Base-by-base conservation (phyloP, 208 protist species). In the Kentomonas sorsogonicus region DNA sequence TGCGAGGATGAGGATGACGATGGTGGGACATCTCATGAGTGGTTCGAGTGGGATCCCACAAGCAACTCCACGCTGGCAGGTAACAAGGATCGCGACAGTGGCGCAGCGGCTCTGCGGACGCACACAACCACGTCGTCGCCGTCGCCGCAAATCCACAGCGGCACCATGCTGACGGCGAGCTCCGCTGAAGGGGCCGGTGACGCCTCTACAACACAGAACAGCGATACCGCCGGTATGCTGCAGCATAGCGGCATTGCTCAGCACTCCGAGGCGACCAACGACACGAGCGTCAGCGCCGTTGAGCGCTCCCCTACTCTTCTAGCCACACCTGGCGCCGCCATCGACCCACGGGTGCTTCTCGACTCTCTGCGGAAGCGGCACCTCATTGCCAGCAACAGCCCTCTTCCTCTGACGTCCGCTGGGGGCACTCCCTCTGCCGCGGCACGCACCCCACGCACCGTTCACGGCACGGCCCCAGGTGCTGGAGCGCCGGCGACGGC, bases 21-120 rank as follows among this genome's bases (percentile, higher is more conserved):
- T 36, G 33, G 7, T 36, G 33, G 7, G 33, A 36, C 33, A 36
- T 5, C 7, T 15, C 7, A 36, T 5, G 33, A 63, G 7, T 62
- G 74, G 34, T 84, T 91, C 48, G 73, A 91, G 60, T 91, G 83
- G 79, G 64, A 79, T 23, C 77, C 83, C 10, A 91, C 83, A 4
- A 80, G 65, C 13, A 90, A 86, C 61, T 70, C 63, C 0, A 55
- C 40, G 27, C 41, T 54, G 13, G 25, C 46, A 1, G 25, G 22
- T 22, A 55, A 30, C 48, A 38, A 13, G 16, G n/a, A n/a, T n/a
- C n/a, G n/a, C n/a, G n/a, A n/a, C 48, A 9, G n/a, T 27, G 10
- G 26, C 46, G 9, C 5, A 51, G 2, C 27, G n/a, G 50, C 34
- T n/a, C 16, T 38, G 6, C 25, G 25, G 39, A 46, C 25, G 29